Percentiles rank a stretch among this genome's conserved stretches.
phyloP scores from a whole-genome alignment of 176 grass and related monocot species.

The Cocos nucifera region DNA sequence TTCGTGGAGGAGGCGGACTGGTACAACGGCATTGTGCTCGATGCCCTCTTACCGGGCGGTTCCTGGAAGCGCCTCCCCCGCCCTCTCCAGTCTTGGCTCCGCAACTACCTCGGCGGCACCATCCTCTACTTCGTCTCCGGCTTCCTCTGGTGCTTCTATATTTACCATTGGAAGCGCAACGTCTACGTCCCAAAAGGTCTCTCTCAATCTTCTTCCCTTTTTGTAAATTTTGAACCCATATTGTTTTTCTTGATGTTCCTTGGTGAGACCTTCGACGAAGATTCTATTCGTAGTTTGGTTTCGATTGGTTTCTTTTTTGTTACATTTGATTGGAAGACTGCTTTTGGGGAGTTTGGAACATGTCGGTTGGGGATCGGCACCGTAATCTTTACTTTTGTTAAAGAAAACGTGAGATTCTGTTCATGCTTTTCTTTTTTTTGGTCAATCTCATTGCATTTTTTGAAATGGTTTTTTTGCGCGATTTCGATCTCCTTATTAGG shows the following conservation, averaged over 20 bases:
- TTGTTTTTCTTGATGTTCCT: no score
- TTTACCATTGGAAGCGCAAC: slow-evolving; percentile 93
- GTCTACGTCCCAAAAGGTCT: slow-evolving; percentile 88
- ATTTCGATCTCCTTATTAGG: no score
- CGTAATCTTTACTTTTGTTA: no score
- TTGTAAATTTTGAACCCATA: no score
- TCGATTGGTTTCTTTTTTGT: not conserved
- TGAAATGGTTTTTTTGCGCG: not conserved
- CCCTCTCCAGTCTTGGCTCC: slow-evolving; percentile 76
- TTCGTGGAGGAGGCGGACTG: slow-evolving; percentile 71
- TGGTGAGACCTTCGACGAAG: no score
- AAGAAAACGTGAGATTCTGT: no score
- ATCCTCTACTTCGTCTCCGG: slow-evolving; percentile 64
- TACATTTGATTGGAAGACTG: no score
- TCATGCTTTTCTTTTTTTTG: no score
- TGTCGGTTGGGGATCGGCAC: no score
- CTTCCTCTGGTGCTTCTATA: slow-evolving; percentile 92
- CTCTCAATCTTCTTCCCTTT: not conserved
- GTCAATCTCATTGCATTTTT: not conserved
- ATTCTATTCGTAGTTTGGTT: no score
- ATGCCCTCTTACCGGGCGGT: slow-evolving; percentile 34
- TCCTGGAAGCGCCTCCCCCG: slow-evolving; percentile 67
- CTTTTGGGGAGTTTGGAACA: no score
- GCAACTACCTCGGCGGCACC: slow-evolving; percentile 69
- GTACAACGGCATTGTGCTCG: slow-evolving; percentile 81